Percentiles rank a stretch among this genome's conserved stretches.
Conservation (phyloP, 2,329 filamentous ascomycete species). For the Clarireedia homoeocarpa region DNA sequence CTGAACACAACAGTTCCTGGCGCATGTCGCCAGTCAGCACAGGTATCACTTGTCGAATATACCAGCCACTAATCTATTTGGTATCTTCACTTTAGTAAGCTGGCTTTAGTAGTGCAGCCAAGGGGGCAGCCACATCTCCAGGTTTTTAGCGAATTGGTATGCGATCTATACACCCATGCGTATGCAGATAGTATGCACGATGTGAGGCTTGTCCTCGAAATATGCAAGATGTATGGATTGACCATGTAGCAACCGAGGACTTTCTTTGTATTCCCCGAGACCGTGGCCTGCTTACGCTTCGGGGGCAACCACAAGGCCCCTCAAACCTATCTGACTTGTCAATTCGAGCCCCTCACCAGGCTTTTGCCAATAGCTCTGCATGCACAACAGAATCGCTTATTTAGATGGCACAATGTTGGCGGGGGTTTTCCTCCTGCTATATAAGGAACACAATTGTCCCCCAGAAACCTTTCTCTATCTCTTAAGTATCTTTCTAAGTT, state of each 20-base stretch:
- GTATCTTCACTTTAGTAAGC: neutral
- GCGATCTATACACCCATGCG: neutral
- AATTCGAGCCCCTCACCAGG: too few relatives aligned
- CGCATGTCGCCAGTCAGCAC: neutral
- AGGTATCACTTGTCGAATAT: neutral
- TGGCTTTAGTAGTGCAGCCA: conserved; percentile 1
- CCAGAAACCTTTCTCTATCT: neutral
- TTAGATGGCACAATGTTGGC: neutral
- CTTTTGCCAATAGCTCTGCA: neutral
- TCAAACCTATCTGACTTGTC: too few relatives aligned
- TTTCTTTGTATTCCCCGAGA: too few relatives aligned
- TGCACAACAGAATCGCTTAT: too few relatives aligned
- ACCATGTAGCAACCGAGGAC: neutral
- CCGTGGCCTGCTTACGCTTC: neutral
- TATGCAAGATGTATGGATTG: neutral
- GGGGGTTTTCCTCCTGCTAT: neutral
- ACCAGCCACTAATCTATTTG: neutral
- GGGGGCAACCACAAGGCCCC: too few relatives aligned
- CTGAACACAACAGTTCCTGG: too few relatives aligned
- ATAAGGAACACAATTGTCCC: neutral
- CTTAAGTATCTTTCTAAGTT: neutral
- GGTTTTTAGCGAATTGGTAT: neutral
- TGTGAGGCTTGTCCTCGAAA: too few relatives aligned
- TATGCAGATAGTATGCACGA: too few relatives aligned
- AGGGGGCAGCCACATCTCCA: neutral